Percentiles rank a stretch among this genome's conserved stretches.
Conservation (phyloP, 1,139 yeast species). For the Diutina siamensis region DNA sequence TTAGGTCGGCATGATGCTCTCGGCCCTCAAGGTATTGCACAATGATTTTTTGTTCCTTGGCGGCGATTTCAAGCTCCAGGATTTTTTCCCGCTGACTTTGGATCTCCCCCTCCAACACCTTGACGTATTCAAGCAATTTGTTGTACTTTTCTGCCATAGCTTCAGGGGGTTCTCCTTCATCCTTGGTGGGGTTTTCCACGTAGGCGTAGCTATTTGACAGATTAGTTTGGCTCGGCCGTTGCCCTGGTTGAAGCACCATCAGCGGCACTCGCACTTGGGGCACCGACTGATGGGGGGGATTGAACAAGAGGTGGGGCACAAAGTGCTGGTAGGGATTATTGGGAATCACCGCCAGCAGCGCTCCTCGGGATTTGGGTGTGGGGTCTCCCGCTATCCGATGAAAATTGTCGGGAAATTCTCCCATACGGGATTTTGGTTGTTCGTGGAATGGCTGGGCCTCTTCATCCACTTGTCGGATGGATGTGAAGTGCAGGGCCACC, state of each 20-base stretch:
- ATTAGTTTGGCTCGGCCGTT: too few relatives aligned
- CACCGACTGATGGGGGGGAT: background rate
- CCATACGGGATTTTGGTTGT: too few relatives aligned
- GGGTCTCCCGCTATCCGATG: too few relatives aligned
- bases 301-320: background rate
- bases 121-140: background rate
- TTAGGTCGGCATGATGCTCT: background rate
- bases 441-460: too few relatives aligned
- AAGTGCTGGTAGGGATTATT: background rate
- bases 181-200: too few relatives aligned
- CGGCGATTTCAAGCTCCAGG: background rate
- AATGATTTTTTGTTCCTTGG: background rate
- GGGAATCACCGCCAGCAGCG: background rate
- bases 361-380: background rate
- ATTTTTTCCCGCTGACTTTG: background rate
- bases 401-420: too few relatives aligned
- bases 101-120: background rate
- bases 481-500: too few relatives aligned
- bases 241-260: background rate
- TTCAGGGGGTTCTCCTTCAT: too few relatives aligned
- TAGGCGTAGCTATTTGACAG: too few relatives aligned
- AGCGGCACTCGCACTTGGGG: background rate
- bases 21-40: background rate
- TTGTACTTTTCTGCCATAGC: too few relatives aligned
- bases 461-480: too few relatives aligned